A percentile compares a stretch with the other conserved stretches of the same genome.
phyloP scores from a whole-genome alignment of 257 asterid species.

The Fraxinus anomala region DNA sequence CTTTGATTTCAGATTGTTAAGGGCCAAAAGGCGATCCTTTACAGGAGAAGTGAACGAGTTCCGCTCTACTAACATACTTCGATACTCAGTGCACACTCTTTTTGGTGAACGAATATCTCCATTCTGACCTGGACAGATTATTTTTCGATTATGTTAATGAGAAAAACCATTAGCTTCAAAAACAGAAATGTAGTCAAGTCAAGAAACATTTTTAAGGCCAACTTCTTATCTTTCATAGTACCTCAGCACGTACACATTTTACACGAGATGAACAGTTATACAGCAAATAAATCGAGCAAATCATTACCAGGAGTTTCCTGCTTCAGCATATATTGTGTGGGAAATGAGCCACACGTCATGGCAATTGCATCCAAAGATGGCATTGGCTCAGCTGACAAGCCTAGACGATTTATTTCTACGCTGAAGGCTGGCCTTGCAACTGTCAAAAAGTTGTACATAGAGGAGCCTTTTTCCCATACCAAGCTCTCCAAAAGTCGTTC shows the following conservation, averaged over 20 bases:
- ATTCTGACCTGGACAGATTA: slow-evolving; percentile 62
- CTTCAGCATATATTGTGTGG: slow-evolving; percentile 52
- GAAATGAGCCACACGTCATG: slow-evolving; percentile 50
- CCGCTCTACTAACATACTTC: slow-evolving; percentile 88
- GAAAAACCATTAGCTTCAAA: background rate
- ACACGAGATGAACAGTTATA: slow-evolving; percentile 8
- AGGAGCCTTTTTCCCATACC: slow-evolving; percentile 99
- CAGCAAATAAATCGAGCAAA: slow-evolving; percentile 10
- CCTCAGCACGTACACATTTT: background rate
- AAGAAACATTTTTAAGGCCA: background rate
- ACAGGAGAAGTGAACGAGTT: slow-evolving; percentile 95
- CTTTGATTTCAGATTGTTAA: slow-evolving; percentile 75
- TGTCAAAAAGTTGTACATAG: slow-evolving; percentile 90
- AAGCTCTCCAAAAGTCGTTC: slow-evolving; percentile 91
- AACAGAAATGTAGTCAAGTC: background rate
- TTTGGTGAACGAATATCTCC: slow-evolving; percentile 90
- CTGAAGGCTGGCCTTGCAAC: slow-evolving; percentile 86
- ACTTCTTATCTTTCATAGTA: slow-evolving; percentile 1
- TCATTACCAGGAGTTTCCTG: slow-evolving; percentile 63
- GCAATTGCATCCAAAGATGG: slow-evolving; percentile 96
- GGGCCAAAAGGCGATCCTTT: slow-evolving; percentile 82
- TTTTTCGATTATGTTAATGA: background rate
- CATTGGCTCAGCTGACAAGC: slow-evolving; percentile 97
- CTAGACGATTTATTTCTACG: slow-evolving; percentile 79
- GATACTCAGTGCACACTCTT: slow-evolving; percentile 71